Percentiles rank a stretch among this genome's conserved stretches.
These are phyloP conservation scores for Emericellopsis cladophorae DNA, from an alignment of 2,329 filamentous ascomycete species.

Conservation along the genomic window DNA sequence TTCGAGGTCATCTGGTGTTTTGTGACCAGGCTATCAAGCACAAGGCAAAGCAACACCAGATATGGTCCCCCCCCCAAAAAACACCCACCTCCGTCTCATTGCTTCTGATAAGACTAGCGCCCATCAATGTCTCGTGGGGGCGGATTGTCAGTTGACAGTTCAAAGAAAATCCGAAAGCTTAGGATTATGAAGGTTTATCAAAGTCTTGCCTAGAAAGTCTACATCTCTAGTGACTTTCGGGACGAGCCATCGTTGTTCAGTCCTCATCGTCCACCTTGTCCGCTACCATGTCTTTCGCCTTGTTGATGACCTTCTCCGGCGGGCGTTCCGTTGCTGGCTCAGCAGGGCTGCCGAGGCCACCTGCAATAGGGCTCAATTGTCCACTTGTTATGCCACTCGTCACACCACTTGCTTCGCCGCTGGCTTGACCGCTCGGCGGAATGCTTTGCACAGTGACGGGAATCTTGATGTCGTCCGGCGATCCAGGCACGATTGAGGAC, in stretches of 20 bases:
- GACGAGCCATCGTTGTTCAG: slow-evolving; percentile 10
- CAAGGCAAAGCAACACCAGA: too few relatives aligned
- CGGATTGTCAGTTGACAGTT: too few relatives aligned
- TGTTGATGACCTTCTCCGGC: slow-evolving; percentile 36
- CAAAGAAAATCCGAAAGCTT: too few relatives aligned
- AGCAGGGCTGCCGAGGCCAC: slow-evolving; percentile 29
- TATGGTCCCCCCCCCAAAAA: too few relatives aligned
- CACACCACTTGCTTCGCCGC: slow-evolving; percentile 11
- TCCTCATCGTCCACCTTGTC: slow-evolving; percentile 42
- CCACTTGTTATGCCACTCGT: slow-evolving; percentile 15
- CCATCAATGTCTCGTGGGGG: too few relatives aligned
- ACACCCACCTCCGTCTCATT: too few relatives aligned
- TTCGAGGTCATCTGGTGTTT: too few relatives aligned
- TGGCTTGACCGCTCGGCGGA: slow-evolving; percentile 13
- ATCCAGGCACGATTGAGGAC: slow-evolving; percentile 57
- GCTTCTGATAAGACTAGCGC: too few relatives aligned
- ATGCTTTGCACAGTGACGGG: slow-evolving; percentile 41
- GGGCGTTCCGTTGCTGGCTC: slow-evolving; percentile 30
- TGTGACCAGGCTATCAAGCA: too few relatives aligned
- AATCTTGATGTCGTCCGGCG: slow-evolving; percentile 71
- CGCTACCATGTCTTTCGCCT: slow-evolving; percentile 33
- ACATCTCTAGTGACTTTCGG: too few relatives aligned
- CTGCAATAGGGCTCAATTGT: slow-evolving; percentile 34
- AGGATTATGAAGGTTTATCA: too few relatives aligned
- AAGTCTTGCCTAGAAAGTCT: too few relatives aligned